phyloP scores from a whole-genome alignment of 306 rosid genomes.

The Quercus variabilis region DNA sequence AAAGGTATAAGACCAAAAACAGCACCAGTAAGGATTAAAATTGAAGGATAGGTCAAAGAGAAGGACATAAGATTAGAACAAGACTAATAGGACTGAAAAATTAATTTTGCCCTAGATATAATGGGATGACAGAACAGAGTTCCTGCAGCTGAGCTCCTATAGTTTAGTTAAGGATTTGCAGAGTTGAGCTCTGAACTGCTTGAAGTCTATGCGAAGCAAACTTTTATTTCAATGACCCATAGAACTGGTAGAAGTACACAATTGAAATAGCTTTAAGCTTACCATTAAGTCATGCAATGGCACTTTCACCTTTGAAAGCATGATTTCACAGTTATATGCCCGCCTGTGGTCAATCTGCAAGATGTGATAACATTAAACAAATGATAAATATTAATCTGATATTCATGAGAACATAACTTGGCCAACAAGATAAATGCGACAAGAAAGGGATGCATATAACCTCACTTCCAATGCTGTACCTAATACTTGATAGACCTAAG shows the following conservation, averaged over 20 bases:
- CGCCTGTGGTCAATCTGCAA: slow-evolving; percentile 87
- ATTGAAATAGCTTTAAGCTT: slow-evolving; percentile 28
- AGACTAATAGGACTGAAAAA: background rate
- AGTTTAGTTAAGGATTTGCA: background rate
- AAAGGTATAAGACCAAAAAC: background rate
- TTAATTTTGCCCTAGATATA: background rate
- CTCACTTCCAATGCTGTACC: slow-evolving; percentile 16
- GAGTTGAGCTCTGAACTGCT: background rate
- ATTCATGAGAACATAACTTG: background rate
- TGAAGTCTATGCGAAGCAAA: background rate
- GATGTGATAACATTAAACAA: slow-evolving; percentile 7
- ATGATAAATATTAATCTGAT: background rate
- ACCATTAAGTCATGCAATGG: slow-evolving; percentile 86
- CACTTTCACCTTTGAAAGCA: slow-evolving; percentile 95
- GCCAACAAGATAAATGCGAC: slow-evolving; percentile 7
- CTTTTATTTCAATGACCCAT: background rate
- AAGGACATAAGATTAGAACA: background rate
- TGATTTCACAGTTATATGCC: slow-evolving; percentile 92
- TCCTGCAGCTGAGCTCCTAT: background rate
- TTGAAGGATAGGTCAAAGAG: background rate
- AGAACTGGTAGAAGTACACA: background rate
- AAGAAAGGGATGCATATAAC: slow-evolving; percentile 4
- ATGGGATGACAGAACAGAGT: background rate
- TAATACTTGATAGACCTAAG: background rate
- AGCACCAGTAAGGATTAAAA: background rate